Evolutionary conservation across 1,139 yeast genomes (phyloP), one percentile per base, ranked within the genome.

Genomic region (Debaryomyces singareniensis): DNA sequence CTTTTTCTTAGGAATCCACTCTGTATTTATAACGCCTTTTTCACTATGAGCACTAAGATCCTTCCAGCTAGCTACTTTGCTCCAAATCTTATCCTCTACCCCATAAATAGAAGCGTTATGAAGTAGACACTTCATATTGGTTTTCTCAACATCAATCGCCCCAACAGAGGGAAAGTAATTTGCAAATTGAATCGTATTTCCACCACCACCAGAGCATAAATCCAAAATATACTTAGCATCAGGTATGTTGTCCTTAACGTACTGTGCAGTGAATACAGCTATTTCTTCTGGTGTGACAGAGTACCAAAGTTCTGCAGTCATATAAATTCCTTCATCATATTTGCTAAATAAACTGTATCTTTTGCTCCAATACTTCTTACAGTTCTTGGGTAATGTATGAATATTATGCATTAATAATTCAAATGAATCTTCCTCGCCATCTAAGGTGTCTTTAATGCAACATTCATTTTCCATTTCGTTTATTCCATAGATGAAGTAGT

Each of bases 131-230:
- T 67, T 62, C 20, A 79, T 50, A 41, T 83, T 83, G 16, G 68
- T 69, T 15, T 65, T 55, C 34, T 78, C 77, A 28, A 67, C 61
- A 42, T 91, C 98, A 2, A 85, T 59, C 3, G 82, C 89, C 11
- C 76, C 71, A 1, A 79, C 85, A 14, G 51, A 45, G 2, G 70
- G 68, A 43, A 81, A 82, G 12, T 49, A 47, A 28, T 61, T 51
- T 1, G 91, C 89, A 54, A 91, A 78, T 44, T 86, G 96, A 25
- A 87, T 84, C 1, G 87, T 63, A 49, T 91, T 91, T 0, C 98
- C 98, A 0, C 96, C 98, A 2, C 94, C 97, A 0, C 99, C 99
- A 42, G 96, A 83, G 47, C 89, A 89, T 4, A 86, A 71, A 49
- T 91, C 98, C 31, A 78, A 45, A 0, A 72, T 49, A 2, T 61